phyloP scores from a whole-genome alignment of 257 asterid genomes.

The Echites panduratus region DNA sequence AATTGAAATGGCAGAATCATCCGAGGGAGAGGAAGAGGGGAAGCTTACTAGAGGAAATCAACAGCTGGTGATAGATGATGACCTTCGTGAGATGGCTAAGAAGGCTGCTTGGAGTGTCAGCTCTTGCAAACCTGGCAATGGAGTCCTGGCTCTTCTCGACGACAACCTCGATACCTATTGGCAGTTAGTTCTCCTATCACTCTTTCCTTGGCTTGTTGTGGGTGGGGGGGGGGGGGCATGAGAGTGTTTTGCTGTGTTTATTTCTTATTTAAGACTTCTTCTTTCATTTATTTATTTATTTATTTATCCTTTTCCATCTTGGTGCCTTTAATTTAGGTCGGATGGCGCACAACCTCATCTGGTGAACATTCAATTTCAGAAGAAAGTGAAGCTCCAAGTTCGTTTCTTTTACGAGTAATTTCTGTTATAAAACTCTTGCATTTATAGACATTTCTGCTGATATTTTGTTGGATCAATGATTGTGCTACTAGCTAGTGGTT shows the following conservation, averaged over 20 bases:
- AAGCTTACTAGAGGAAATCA: slow-evolving; percentile 65
- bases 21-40: slow-evolving; percentile 91
- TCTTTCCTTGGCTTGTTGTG: too few relatives aligned
- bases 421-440: neutral
- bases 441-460: neutral
- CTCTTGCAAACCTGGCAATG: slow-evolving; percentile 93
- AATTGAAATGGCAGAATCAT: slow-evolving; percentile 67
- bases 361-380: slow-evolving; percentile 89
- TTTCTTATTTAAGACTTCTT: neutral
- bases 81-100: slow-evolving; percentile 85
- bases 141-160: slow-evolving; percentile 71
- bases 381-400: slow-evolving; percentile 81
- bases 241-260: neutral
- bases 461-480: slow-evolving; percentile 2
- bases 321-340: slow-evolving; percentile 40
- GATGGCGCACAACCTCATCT: slow-evolving; percentile 98
- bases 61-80: slow-evolving; percentile 63
- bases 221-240: too few relatives aligned
- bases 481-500: slow-evolving; percentile 39
- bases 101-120: slow-evolving; percentile 98
- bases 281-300: neutral
- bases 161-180: slow-evolving; percentile 90
- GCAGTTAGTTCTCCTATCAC: slow-evolving; percentile 43
- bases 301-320: slow-evolving; percentile 3
- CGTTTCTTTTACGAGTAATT: slow-evolving; percentile 7